Conservation (phyloP, 164 flowering plant genomes). For the Euptelea pleiosperma region DNA sequence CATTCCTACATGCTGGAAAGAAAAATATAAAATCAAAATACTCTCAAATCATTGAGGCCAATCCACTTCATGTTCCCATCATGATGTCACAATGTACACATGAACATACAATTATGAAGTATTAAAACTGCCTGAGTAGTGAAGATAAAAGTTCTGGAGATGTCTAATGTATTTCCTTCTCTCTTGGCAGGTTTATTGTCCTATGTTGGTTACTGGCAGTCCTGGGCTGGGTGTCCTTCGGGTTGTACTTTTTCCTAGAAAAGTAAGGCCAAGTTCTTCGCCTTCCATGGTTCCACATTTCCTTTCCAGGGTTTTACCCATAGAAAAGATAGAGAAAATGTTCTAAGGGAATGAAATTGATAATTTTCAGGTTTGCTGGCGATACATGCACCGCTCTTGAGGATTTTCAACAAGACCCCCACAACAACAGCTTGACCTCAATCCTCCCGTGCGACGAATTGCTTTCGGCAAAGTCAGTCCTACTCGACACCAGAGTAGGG, state of each 20-base stretch:
- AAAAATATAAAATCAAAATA: too few species aligned
- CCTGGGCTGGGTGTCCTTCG: constrained; percentile 73
- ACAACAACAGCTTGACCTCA: constrained; percentile 74
- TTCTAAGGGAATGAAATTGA: background rate
- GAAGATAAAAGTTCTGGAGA: too few species aligned
- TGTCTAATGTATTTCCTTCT: constrained; percentile 7
- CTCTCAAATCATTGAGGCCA: too few species aligned
- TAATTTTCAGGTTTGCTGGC: constrained; percentile 57
- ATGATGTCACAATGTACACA: too few species aligned
- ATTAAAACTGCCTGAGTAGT: too few species aligned
- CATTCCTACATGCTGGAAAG: too few species aligned
- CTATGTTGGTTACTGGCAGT: constrained; percentile 65
- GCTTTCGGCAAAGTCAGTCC: constrained; percentile 48
- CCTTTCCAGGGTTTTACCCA: too few species aligned
- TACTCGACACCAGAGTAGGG: constrained; percentile 51
- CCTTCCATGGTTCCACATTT: too few species aligned
- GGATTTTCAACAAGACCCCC: constrained; percentile 62
- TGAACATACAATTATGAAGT: too few species aligned
- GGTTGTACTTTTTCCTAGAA: constrained; percentile 60
- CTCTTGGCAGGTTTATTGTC: constrained; percentile 55
- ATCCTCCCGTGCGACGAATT: constrained; percentile 76
- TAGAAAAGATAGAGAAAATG: too few species aligned
- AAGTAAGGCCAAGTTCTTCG: constrained; percentile 38
- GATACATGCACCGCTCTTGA: constrained; percentile 83
- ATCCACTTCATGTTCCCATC: too few species aligned